Base-by-base conservation (phyloP, 306 rosid species). In the Clitoria ternatea region DNA sequence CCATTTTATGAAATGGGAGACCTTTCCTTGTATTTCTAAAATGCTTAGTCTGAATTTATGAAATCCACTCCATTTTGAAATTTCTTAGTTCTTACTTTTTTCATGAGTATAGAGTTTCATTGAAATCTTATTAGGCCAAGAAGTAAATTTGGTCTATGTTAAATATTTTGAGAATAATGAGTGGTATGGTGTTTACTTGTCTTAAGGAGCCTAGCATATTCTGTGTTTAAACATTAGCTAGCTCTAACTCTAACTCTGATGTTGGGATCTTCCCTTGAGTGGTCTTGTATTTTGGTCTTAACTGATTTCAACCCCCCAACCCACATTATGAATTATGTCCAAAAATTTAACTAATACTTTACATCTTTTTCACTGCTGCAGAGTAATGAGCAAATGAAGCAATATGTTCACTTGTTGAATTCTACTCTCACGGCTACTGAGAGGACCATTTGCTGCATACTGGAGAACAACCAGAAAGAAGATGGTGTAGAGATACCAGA, bases 391-490 rank as follows among this genome's bases (percentile, higher is more conserved):
- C 96, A 90, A 66, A 55, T 84, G 37, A 90, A 94, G 90, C 90
- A 89, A 70, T 90, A 90, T 15, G 88, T 77, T 50, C 98, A 94
- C 77, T 70, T 94, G 80, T 78, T 94, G 83, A 94, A 94, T 86
- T 90, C 96, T 27, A 94, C 98, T 17, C 97, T 94, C 70, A 90
- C 98, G 2, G 98, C 98, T 14, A 94, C 98, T 1, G 97, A 90
- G 90, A 87, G 98, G 85, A 94, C 95, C 73, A 43, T 94, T 20
- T 94, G 97, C 81, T 87, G 95, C 90, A 90, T 94, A 78, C 96
- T 94, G 4, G 98, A 94, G 84, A 94, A 90, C 81, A 44, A 90
- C 81, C 98, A 94, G 80, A 90, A 74, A 77, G 98, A 90, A 65
- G 91, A 87, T 52, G 97, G 98, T 36, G 96, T 94, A 4, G 90